Evolutionary conservation across 768 basidiomycete species (phyloP), one percentile per base, ranked within the genome.

Genomic region (Pholiota conissans): DNA sequence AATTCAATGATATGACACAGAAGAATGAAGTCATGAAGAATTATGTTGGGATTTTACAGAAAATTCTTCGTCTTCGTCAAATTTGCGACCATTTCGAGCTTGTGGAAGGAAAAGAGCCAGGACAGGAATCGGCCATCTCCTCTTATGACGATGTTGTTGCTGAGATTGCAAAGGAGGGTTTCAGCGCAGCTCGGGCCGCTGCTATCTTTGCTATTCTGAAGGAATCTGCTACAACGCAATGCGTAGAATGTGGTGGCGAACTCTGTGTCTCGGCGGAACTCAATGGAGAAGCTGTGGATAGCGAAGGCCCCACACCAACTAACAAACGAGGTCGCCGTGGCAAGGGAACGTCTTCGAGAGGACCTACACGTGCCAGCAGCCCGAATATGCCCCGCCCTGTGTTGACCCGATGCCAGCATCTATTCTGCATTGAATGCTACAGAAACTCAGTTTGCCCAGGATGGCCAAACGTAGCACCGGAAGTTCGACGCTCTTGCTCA

Each of bases 21-120:
- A 92, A 90, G 73, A 93, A 95, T 65, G 90, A 94, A 70, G 89
- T 97, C 52, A 92, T 95, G 89, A 97, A 97, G 83, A 98, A 97
- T 69, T 97, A 96, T 68, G 97, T 97, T 63, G 93, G 94, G 54
- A 96, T 99, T 65, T 73, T 99, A 63, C 96, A 98, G 73, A 95
- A 95, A 79, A 92, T 98, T 57, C 79, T 99, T 52, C 91, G 95
- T 22, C 81, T 99, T 46, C 90, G 97, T 53, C 96, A 98, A 76
- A 98, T 98, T 49, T 99, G 97, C 73, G 95, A 98, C 69, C 96
- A 99, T 73, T 92, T 84, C 64, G 93, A 93, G 65, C 81, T 98
- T 32, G 90, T 98, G 3, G 82, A 89, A 65, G 86, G 86, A 40
- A 89, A 91, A 65, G 83, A 77, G 48, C 61, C 67, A 2, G 68